phyloP scores from a whole-genome alignment of 1,284 basidiomycete genomes.

The Ceraceosorus guamensis region DNA sequence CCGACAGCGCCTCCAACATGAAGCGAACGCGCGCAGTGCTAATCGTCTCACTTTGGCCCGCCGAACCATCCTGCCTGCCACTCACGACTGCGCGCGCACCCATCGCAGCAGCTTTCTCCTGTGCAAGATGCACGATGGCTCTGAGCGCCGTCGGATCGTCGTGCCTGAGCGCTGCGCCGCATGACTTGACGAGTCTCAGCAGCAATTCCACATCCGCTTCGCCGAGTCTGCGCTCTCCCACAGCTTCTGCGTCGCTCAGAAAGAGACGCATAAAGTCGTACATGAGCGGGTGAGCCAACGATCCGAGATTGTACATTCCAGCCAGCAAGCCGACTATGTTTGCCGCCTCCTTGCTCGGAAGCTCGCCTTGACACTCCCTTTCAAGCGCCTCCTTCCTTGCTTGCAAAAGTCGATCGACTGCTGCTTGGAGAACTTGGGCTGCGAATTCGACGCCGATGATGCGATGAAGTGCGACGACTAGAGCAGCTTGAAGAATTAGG shows the following conservation, averaged over 20 bases:
- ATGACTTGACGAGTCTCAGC: conserved; percentile 66
- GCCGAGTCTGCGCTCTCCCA: conserved; percentile 14
- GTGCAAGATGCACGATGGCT: conserved; percentile 34
- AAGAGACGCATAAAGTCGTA: conserved; percentile 83
- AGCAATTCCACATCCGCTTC: conserved; percentile 81
- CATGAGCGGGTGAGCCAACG: conserved; percentile 75
- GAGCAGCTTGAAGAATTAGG: conserved; percentile 80
- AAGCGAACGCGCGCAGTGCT: conserved; percentile 29
- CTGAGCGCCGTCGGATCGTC: conserved; percentile 39
- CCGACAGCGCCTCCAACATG: conserved; percentile 42
- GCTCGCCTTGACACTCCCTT: background rate
- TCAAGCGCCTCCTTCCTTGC: background rate
- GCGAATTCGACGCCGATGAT: conserved; percentile 85
- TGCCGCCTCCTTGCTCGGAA: conserved; percentile 65
- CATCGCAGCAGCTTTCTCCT: conserved; percentile 7
- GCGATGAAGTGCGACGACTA: conserved; percentile 76
- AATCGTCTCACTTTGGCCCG: conserved; percentile 13
- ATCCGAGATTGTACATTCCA: conserved; percentile 91
- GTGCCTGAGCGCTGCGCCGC: conserved; percentile 35
- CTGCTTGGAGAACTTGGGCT: conserved; percentile 48
- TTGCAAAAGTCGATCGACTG: conserved; percentile 46
- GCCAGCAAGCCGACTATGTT: conserved; percentile 82
- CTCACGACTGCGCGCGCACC: too few relatives aligned
- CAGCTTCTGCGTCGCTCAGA: conserved; percentile 48
- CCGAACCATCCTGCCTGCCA: conserved; percentile 2